Percentiles rank a stretch among this genome's conserved stretches.
Conservation (phyloP, 2,329 filamentous ascomycete genomes). For the Fusarium sp. region DNA sequence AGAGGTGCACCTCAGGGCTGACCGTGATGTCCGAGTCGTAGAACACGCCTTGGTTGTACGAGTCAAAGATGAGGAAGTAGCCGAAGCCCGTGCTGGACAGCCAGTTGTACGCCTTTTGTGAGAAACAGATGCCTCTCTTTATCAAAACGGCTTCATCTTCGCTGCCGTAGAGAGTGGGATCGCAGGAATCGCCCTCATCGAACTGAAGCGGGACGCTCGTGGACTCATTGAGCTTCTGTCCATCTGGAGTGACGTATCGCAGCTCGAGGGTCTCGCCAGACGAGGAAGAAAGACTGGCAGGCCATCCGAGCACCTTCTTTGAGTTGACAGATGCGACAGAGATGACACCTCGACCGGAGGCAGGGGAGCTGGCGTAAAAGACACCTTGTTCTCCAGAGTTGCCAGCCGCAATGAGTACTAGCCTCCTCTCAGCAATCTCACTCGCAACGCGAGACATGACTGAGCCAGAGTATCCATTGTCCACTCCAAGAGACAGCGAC, state of each 20-base stretch:
- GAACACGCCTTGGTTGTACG: background rate
- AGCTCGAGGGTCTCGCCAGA: background rate
- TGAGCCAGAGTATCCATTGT: background rate
- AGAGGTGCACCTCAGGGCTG: background rate
- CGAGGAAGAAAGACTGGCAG: background rate
- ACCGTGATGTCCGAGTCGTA: background rate
- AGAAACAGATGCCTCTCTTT: background rate
- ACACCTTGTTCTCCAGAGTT: constrained; percentile 17
- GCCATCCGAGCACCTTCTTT: background rate
- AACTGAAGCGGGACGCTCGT: background rate
- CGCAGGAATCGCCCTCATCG: background rate
- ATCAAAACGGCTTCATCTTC: background rate
- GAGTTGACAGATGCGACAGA: constrained; percentile 26
- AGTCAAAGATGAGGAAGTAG: background rate
- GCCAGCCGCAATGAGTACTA: constrained; percentile 26
- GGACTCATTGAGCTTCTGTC: background rate
- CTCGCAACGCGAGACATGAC: constrained; percentile 2
- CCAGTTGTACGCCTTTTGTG: background rate
- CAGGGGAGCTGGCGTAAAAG: constrained; percentile 29
- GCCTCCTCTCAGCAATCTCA: constrained; percentile 13
- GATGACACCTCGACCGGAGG: constrained; percentile 17
- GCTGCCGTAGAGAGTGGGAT: background rate
- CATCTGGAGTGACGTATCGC: background rate
- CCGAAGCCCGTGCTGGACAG: background rate
- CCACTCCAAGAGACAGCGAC: background rate